These are phyloP conservation scores for Lithohypha guttulata DNA, from an alignment of 2,329 filamentous ascomycete genomes.

Conservation along the genomic window DNA sequence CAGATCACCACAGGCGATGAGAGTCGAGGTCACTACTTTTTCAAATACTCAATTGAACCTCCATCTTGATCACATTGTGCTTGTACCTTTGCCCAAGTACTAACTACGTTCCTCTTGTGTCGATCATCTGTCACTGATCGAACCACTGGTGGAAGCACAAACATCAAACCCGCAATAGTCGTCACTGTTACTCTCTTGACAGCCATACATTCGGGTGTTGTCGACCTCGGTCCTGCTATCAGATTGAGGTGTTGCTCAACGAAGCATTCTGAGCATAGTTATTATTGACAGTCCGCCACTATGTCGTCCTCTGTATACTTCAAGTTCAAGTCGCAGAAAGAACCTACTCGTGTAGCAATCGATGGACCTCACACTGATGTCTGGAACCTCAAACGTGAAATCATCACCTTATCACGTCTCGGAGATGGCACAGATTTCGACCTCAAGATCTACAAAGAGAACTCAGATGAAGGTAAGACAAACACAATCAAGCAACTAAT, in stretches of 20 bases:
- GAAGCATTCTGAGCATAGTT: too few relatives aligned
- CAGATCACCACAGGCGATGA: not conserved
- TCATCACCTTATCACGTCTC: slow-evolving; percentile 85
- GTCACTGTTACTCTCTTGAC: too few relatives aligned
- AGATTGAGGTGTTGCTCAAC: too few relatives aligned
- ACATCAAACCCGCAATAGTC: too few relatives aligned
- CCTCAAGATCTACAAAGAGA: slow-evolving; percentile 84
- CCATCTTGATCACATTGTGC: slow-evolving; percentile 7
- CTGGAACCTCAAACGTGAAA: slow-evolving; percentile 97
- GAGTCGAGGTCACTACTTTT: slow-evolving; percentile 6
- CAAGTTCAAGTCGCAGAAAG: slow-evolving; percentile 99
- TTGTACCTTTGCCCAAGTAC: slow-evolving; percentile 8
- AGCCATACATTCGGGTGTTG: too few relatives aligned
- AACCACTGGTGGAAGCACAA: not conserved
- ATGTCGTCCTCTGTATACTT: slow-evolving; percentile 99
- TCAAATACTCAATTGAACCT: slow-evolving; percentile 12
- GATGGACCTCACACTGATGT: slow-evolving; percentile 96
- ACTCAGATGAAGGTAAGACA: slow-evolving; percentile 74
- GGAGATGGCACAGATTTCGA: slow-evolving; percentile 96
- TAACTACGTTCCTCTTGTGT: slow-evolving; percentile 4
- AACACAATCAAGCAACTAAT: too few relatives aligned
- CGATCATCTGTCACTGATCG: slow-evolving; percentile 1
- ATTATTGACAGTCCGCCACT: too few relatives aligned
- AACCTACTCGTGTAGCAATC: slow-evolving; percentile 87
- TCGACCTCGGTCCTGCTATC: too few relatives aligned